Evolutionary conservation across 2,329 filamentous ascomycete species (phyloP).

Genomic region (Dryadomyces quercus-mongolicae): DNA sequence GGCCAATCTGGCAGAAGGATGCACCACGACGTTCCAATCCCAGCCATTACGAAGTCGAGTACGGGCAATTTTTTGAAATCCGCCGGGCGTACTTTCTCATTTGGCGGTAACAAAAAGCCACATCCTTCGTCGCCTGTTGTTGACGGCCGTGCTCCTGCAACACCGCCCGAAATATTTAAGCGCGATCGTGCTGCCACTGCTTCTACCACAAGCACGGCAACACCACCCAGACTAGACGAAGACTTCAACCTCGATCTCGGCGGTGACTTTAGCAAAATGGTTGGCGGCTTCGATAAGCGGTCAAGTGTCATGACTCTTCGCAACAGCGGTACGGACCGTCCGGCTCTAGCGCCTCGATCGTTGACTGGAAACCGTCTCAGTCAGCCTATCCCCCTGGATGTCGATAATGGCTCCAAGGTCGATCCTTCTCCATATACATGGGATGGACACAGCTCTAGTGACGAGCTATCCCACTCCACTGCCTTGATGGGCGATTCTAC

Average conservation of each 20-base stretch:
- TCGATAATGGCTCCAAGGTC: conserved; percentile 31
- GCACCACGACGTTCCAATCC: conserved; percentile 25
- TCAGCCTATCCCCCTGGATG: conserved; percentile 34
- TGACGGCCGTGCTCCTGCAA: conserved; percentile 19
- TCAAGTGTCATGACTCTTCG: conserved; percentile 36
- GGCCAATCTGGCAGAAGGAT: conserved; percentile 24
- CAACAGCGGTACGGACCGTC: conserved; percentile 24
- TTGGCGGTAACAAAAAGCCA: conserved; percentile 43
- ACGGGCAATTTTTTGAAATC: conserved; percentile 40
- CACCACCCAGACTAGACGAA: conserved; percentile 34
- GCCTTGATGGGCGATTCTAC: conserved; percentile 21
- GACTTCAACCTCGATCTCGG: conserved; percentile 40
- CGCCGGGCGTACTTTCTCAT: conserved; percentile 47
- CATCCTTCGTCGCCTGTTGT: conserved; percentile 23
- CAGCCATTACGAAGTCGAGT: conserved; percentile 31
- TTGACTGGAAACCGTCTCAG: conserved; percentile 32
- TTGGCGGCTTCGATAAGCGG: conserved; percentile 44
- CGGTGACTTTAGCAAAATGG: conserved; percentile 45
- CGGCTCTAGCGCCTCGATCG: conserved; percentile 25
- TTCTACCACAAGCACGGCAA: conserved; percentile 41
- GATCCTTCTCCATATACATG: conserved; percentile 38
- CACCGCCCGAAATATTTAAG: conserved; percentile 14
- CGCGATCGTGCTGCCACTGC: conserved; percentile 38
- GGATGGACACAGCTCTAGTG: conserved; percentile 38
- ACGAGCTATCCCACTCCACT: conserved; percentile 30